Percentiles rank a stretch among this genome's conserved stretches.
phyloP scores from a whole-genome alignment of 768 basidiomycete genomes.

The Lactarius hengduanensis region DNA sequence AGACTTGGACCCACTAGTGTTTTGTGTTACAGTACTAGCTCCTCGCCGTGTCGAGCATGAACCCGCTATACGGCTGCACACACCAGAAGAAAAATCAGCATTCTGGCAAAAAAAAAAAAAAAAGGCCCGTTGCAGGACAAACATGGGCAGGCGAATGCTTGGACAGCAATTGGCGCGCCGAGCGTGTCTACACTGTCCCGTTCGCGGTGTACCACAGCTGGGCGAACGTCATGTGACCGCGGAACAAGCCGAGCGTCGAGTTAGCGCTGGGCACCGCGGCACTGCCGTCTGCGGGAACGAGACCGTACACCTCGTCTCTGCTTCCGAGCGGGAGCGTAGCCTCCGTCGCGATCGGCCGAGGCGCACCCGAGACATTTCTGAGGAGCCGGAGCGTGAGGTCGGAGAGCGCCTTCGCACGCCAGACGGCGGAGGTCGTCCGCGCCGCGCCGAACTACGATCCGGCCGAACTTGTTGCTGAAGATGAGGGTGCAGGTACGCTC shows the following conservation, averaged over 20 bases:
- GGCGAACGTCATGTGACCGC: constrained; percentile 55
- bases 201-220: constrained; percentile 49
- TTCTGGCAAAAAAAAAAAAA: background rate
- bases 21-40: constrained; percentile 42
- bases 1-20: too few relatives aligned
- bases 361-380: background rate
- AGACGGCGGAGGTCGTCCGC: constrained; percentile 43
- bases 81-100: background rate
- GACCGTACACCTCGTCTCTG: constrained; percentile 46
- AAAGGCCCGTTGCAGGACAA: constrained; percentile 17
- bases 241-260: constrained; percentile 48
- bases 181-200: constrained; percentile 36
- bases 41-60: constrained; percentile 79
- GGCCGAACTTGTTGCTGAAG: constrained; percentile 55
- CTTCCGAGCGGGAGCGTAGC: constrained; percentile 37
- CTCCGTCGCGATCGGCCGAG: constrained; percentile 36
- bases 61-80: constrained; percentile 64
- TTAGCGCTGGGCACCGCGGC: constrained; percentile 43
- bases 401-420: constrained; percentile 42
- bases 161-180: constrained; percentile 42
- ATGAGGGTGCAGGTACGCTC: constrained; percentile 42
- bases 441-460: constrained; percentile 62
- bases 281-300: constrained; percentile 42
- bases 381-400: constrained; percentile 45
- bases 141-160: constrained; percentile 44